Evolutionary conservation across 352 stramenopile genomes (phyloP).

Genomic region (Nothophytophthora sp.): DNA sequence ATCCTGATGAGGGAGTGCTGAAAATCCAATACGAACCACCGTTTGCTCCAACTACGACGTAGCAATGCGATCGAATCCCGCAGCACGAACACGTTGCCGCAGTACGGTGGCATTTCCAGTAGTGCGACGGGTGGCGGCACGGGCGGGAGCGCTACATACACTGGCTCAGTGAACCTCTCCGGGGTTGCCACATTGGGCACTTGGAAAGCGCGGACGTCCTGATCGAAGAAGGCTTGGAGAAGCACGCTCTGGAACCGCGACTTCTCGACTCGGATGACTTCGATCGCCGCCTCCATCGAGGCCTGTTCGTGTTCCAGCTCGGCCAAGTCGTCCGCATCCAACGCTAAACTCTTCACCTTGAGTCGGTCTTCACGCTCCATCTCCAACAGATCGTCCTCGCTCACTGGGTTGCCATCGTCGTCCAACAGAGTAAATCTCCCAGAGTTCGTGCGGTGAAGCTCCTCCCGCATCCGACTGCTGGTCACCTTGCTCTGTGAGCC

Average conservation of each 20-base stretch:
- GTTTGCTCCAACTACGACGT: conserved; percentile 77
- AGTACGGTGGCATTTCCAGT: conserved; percentile 62
- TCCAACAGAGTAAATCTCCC: conserved; percentile 58
- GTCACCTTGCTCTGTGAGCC: conserved; percentile 28
- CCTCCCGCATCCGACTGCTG: conserved; percentile 28
- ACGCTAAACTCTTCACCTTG: conserved; percentile 48
- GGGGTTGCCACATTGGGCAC: neutral
- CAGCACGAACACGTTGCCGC: conserved; percentile 69
- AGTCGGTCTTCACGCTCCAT: conserved; percentile 45
- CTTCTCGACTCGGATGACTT: conserved; percentile 67
- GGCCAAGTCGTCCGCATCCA: conserved; percentile 59
- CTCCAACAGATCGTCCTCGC: conserved; percentile 53
- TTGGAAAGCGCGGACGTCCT: conserved; percentile 16
- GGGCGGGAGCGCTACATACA: conserved; percentile 18
- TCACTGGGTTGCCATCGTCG: conserved; percentile 56
- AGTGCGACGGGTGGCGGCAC: conserved; percentile 21
- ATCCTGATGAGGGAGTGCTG: conserved; percentile 50
- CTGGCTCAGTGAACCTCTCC: neutral
- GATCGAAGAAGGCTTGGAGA: conserved; percentile 39
- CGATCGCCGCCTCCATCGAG: conserved; percentile 51
- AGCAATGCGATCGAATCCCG: conserved; percentile 69
- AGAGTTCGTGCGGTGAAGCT: conserved; percentile 23
- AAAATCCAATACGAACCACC: conserved; percentile 78
- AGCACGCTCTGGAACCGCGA: conserved; percentile 57
- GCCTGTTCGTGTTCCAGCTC: conserved; percentile 55